Evolutionary conservation across 2,329 filamentous ascomycete genomes (phyloP), one percentile per base, ranked within the genome.

Genomic region (Thelonectria rubi): DNA sequence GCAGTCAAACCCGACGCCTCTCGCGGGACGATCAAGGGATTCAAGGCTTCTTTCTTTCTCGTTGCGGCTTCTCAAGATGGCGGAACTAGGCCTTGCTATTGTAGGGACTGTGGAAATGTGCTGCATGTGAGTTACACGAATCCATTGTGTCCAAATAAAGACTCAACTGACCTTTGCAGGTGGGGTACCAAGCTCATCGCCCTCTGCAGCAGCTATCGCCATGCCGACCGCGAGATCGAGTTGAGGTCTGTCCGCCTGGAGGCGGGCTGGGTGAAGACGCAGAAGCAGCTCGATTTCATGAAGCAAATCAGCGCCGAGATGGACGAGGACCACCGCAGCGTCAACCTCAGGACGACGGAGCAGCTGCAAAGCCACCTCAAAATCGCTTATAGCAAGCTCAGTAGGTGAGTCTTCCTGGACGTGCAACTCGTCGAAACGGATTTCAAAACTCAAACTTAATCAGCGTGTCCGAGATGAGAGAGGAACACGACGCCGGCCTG

Each of bases 211-310:
- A 17, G 34, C 4, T 40, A 42, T 26, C 39, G 21, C 20, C 21
- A 26, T 40, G 49, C 49, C 15, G 32, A 52, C 15, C 10, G 17
- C 6, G 49, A 52, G 37, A 40, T 52, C 15, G 17, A 14, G 5
- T 20, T 21, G 26, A 37, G 49, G 10, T 26, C 39, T 32, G 7
- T 52, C 34, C 37, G 34, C 15, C 14, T 52, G 18, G 49, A 52
- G 37, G 20, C 18, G 10, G 24, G 37, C 21, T 52, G 49, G 49
- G 14, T 52, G 3, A 40, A 40, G 37, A 30, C 37, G n/a, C 20
- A 17, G 34, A 40, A 12, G n/a, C 34, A 42, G 21, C 49, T 52
- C 14, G 37, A 52, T 12, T 52, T 52, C 11, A n/a, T 52, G 20
- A 52, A 52, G 37, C 34, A 40, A 6, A 40, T 52, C 17, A 26